Evolutionary conservation across 2,329 filamentous ascomycete species (phyloP), one percentile per base, ranked within the genome.

Genomic region (Arachnopeziza araneosa): DNA sequence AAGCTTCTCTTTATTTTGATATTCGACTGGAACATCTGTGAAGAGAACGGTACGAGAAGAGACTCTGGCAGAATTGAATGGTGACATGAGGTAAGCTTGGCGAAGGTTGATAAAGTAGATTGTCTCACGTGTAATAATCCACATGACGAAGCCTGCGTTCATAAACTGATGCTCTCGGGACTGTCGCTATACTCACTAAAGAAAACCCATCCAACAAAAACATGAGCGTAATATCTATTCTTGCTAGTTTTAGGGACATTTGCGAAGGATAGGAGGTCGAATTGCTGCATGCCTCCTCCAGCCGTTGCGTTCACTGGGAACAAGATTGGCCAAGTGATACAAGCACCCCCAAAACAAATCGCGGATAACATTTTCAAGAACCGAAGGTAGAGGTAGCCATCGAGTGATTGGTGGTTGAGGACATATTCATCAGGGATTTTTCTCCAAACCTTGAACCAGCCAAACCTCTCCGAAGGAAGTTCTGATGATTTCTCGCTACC

Each of bases 81-180:
- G 91, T 19, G 92, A 91, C 60, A 96, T 83, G 52, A 95, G 84
- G 75, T 96, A 96, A 0, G 93, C 92, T 75, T 97, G 93, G 63
- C 93, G 89, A 55, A 97, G 76, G 69, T 96, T 96, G 77, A 96
- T 89, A 74, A 90, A 96, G 81, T 88, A 96, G 66, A 97, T 88
- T 69, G 86, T 87, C 74, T 98, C 93, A 61, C 92, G 84, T 59
- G 92, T 89, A 63, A 98, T 85, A 69, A 91, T 88, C 75, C 90
- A 96, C 76, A 97, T 88, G 66, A 98, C 82, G 71, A 97, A 97
- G 51, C 83, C 84, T 69, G 17, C 10, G 36, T 14, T 12, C 6
- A 12, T 44, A 6, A 44, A 14, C 36, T 4, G 36, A 44, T 8
- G 4, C 36, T 8, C 36, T 62, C 4, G 5, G 4, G 4, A 22